Base-by-base conservation (phyloP, 805 yeast species). In the Myxozyma udenii region DNA sequence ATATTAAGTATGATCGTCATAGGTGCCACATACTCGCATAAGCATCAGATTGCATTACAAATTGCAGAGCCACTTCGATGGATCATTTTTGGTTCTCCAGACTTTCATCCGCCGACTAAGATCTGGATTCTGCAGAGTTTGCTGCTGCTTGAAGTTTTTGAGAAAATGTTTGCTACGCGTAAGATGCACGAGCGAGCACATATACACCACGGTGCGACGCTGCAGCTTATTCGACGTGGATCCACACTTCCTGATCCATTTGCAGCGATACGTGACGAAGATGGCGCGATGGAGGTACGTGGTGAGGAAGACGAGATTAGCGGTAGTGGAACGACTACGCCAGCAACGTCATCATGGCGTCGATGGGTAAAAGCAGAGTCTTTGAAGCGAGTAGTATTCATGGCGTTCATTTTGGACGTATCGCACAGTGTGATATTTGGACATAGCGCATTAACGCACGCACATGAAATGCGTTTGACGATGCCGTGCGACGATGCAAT, bases 161-260 rank as follows among this genome's bases (percentile, higher is more conserved):
- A 87, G 65, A 85, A 87, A 69, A 77, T 84, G 53, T 81, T 84
- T 60, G 73, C 87, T 0, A 77, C 79, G 41, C 71, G 96, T 61
- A 70, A 71, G 37, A 67, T 85, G 61, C 96, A 87, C 65, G 96
- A 87, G 68, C 69, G 96, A 43, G 85, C 87, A 0, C 91, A 84
- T 66, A 71, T 88, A 19, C 95, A 88, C 64, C 96, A 87, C 66
- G 95, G 93, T 3, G 84, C 95, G 0, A 81, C 90, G 0, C 81
- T 87, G 37, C 95, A 87, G 66, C 69, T 87, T 39, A 69, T 87
- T 44, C 71, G 95, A 59, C 73, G 95, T 60, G 80, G 87, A 0
- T 87, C 95, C 0, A 78, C 85, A 0, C 67, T 87, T 68, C 65
- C 28, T 12, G 51, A 48, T 42, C 33, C 26, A 9, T 32, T 44